A percentile compares a stretch with the other conserved stretches of the same genome.
Conservation (phyloP, 2,329 filamentous ascomycete genomes). For the Trichophyton equinum region DNA sequence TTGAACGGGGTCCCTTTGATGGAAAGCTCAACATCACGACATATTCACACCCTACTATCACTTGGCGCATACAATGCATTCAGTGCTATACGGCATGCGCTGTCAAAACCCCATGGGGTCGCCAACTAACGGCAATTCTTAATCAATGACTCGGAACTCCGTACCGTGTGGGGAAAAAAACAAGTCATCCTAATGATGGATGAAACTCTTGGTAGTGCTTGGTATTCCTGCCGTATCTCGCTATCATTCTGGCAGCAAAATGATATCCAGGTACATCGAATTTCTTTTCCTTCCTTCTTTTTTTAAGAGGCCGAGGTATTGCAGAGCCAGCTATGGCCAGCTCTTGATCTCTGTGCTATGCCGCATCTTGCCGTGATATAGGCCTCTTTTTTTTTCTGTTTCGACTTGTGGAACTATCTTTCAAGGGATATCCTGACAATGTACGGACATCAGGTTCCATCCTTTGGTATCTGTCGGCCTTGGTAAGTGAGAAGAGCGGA, state of each 20-base stretch:
- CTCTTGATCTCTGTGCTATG: not conserved
- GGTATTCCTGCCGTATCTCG: not conserved
- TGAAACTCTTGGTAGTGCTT: slow-evolving; percentile 2
- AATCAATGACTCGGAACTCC: not conserved
- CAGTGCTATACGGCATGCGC: not conserved
- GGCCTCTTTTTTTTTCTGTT: not conserved
- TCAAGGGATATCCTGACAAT: slow-evolving; percentile 1
- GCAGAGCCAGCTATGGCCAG: not conserved
- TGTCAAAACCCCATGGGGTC: slow-evolving; percentile 1
- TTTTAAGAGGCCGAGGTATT: not conserved
- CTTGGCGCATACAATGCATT: not conserved
- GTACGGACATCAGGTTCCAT: not conserved
- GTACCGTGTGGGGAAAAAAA: not conserved
- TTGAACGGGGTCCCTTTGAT: not conserved
- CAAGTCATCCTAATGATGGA: not conserved
- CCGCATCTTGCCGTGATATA: not conserved
- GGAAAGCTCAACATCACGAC: not conserved
- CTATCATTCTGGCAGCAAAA: not conserved
- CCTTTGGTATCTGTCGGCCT: not conserved
- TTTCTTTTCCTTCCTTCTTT: not conserved
- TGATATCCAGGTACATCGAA: not conserved
- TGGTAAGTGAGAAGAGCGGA: not conserved
- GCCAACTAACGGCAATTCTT: not conserved
- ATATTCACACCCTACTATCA: not conserved
- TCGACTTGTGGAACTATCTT: not conserved